A percentile compares a stretch with the other conserved stretches of the same genome.
These are phyloP conservation scores for Sequoiadendron giganteum DNA, from an alignment of 75 land plant species.

Conservation along the genomic window DNA sequence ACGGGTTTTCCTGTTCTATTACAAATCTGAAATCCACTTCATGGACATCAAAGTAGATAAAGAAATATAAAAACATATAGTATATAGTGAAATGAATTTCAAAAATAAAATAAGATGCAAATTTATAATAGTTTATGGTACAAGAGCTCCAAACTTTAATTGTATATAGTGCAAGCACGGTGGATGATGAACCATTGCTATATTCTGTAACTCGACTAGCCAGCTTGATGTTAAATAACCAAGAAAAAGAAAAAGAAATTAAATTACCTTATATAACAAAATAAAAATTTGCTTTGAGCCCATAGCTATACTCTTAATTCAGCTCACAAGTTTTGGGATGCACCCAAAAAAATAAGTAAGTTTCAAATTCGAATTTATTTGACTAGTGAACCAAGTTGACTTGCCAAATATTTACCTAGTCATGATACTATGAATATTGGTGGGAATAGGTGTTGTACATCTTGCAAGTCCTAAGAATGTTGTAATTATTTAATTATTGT, in stretches of 20 bases:
- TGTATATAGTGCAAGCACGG: neutral
- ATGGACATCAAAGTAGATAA: neutral
- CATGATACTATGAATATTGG: too few relatives aligned
- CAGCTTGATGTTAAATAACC: neutral
- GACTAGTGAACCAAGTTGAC: too few relatives aligned
- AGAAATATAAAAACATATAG: neutral
- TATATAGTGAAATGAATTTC: neutral
- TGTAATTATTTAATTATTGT: too few relatives aligned
- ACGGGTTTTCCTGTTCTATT: neutral
- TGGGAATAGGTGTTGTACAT: too few relatives aligned
- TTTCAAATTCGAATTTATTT: too few relatives aligned
- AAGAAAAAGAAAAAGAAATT: too few relatives aligned
- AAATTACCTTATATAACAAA: too few relatives aligned
- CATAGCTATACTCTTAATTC: neutral
- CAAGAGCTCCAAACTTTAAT: neutral
- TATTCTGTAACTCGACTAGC: neutral
- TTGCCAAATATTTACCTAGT: too few relatives aligned
- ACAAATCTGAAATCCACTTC: constrained; percentile 1
- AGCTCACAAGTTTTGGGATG: neutral
- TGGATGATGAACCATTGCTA: neutral
- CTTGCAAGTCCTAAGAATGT: too few relatives aligned
- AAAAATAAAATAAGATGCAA: neutral
- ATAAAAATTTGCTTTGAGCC: neutral
- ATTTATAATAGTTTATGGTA: neutral
- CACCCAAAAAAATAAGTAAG: too few relatives aligned